These are phyloP conservation scores for Mytilinidion resinicola DNA, from an alignment of 495 filamentous ascomycete genomes.

Conservation along the genomic window DNA sequence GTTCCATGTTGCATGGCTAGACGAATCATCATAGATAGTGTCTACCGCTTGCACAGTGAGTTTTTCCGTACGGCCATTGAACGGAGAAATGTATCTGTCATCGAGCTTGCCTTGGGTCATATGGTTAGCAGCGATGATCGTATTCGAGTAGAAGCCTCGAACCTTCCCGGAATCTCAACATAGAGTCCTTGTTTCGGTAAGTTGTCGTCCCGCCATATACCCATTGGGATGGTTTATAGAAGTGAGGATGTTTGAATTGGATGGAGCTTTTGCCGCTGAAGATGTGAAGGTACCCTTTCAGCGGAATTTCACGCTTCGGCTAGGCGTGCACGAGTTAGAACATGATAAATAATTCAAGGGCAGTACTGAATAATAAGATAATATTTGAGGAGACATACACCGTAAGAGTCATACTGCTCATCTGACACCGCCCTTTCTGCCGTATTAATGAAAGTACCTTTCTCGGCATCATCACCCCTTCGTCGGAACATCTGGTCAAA, in stretches of 20 bases:
- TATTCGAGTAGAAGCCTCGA: too few species aligned
- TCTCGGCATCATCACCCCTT: too few species aligned
- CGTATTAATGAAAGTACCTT: too few species aligned
- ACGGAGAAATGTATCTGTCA: slow-evolving; percentile 18
- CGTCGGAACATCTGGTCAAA: too few species aligned
- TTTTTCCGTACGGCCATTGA: slow-evolving; percentile 15
- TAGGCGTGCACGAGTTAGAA: too few species aligned
- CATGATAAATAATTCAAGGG: too few species aligned
- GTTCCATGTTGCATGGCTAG: slow-evolving; percentile 13
- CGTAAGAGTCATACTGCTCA: too few species aligned
- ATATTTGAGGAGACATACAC: too few species aligned
- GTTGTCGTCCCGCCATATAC: not conserved
- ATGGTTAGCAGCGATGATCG: too few species aligned
- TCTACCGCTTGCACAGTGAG: slow-evolving; percentile 18
- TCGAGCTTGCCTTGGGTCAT: not conserved
- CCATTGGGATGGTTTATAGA: slow-evolving; percentile 5
- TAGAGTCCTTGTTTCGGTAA: not conserved
- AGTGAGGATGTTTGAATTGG: slow-evolving; percentile 4
- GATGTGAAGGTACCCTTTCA: slow-evolving; percentile 5
- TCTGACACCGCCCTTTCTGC: too few species aligned
- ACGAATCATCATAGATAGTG: slow-evolving; percentile 14
- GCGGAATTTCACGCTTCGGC: not conserved
- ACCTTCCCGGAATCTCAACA: slow-evolving; percentile 1
- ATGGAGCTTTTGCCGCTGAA: not conserved
- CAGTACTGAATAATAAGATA: too few species aligned